Conservation (phyloP, 2,329 filamentous ascomycete species). For the Fusarium duplospermum region DNA sequence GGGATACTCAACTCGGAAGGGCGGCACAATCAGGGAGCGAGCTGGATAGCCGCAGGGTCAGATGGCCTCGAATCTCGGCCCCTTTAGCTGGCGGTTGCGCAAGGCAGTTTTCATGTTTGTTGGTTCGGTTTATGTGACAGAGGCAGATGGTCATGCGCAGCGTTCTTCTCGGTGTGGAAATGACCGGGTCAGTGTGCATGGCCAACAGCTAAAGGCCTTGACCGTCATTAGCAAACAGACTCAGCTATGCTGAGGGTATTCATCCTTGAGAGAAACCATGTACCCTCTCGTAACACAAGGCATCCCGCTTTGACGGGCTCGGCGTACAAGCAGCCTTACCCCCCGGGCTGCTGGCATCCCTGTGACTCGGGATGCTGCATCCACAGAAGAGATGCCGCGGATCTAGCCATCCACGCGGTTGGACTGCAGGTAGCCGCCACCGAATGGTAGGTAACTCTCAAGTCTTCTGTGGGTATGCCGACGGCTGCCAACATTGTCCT, state of each 20-base stretch:
- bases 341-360: neutral
- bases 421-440: conserved; percentile 23
- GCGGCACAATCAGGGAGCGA: neutral
- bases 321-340: conserved; percentile 19
- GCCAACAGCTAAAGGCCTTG: neutral
- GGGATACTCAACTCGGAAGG: neutral
- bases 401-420: conserved; percentile 34
- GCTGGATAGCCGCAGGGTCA: neutral
- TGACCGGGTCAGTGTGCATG: neutral
- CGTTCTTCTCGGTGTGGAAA: neutral
- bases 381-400: conserved; percentile 8
- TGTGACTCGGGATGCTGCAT: conserved; percentile 9
- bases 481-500: neutral
- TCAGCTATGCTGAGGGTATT: neutral
- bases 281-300: conserved; percentile 5
- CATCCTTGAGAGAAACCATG: neutral
- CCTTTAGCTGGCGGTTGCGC: neutral
- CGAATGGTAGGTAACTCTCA: neutral
- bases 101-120: neutral
- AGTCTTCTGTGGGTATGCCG: neutral
- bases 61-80: neutral
- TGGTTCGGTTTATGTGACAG: neutral
- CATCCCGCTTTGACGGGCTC: conserved; percentile 12
- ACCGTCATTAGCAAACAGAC: neutral
- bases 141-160: neutral